phyloP scores from a whole-genome alignment of 805 yeast genomes.

The Starmerella riodocensis region DNA sequence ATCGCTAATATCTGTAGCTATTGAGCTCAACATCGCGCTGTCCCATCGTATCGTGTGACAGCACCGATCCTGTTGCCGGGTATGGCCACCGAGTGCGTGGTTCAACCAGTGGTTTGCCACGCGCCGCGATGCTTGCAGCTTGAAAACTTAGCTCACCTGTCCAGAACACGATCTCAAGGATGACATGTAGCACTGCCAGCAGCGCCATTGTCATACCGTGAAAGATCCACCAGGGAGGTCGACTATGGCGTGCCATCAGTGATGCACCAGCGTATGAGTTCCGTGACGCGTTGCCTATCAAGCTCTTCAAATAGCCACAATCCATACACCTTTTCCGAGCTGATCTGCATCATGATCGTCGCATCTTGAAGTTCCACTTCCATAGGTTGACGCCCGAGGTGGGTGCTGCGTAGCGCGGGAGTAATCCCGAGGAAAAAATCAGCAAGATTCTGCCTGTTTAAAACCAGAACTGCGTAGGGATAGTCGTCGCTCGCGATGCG shows the following conservation, averaged over 20 bases:
- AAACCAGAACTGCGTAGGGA: constrained; percentile 29
- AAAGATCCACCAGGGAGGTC: too few relatives aligned
- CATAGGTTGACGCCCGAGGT: constrained; percentile 22
- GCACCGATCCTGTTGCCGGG: too few relatives aligned
- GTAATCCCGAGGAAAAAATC: constrained; percentile 29
- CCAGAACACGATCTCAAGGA: too few relatives aligned
- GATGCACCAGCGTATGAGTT: constrained; percentile 26
- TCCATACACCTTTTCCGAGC: constrained; percentile 28
- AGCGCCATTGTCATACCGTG: too few relatives aligned
- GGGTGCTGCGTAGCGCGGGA: constrained; percentile 21
- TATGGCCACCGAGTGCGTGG: too few relatives aligned
- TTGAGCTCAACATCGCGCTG: too few relatives aligned
- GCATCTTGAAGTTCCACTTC: constrained; percentile 27
- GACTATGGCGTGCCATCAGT: constrained; percentile 15
- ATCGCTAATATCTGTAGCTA: too few relatives aligned
- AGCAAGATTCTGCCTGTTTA: constrained; percentile 26
- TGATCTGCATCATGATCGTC: constrained; percentile 27
- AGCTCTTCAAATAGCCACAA: constrained; percentile 29
- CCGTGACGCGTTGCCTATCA: constrained; percentile 24
- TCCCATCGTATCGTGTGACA: too few relatives aligned
- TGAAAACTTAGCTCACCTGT: too few relatives aligned
- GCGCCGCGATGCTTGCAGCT: too few relatives aligned
- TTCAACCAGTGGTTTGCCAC: too few relatives aligned
- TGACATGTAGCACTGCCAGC: too few relatives aligned
- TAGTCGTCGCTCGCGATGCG: constrained; percentile 22